Percentiles rank a stretch among this genome's conserved stretches.
These are phyloP conservation scores for Lichtheimia ornata DNA, from an alignment of 371 early-diverging fungal species.

Conservation along the genomic window DNA sequence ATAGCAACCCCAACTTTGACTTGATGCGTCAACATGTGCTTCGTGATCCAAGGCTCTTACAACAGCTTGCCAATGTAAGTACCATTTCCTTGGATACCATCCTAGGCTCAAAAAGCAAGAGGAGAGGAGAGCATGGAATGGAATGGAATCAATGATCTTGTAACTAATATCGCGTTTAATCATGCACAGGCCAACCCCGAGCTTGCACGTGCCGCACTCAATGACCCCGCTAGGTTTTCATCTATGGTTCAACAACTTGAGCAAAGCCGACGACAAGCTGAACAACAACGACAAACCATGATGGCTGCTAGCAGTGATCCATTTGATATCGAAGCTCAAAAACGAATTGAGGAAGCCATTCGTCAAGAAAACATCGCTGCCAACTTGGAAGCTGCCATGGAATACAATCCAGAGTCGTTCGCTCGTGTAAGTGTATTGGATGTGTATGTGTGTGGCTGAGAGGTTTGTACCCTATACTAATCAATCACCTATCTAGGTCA, in stretches of 20 bases:
- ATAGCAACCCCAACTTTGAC: slow-evolving; percentile 60
- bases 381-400: slow-evolving; percentile 91
- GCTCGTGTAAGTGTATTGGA: slow-evolving; percentile 55
- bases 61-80: slow-evolving; percentile 62
- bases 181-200: slow-evolving; percentile 65
- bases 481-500: slow-evolving; percentile 50
- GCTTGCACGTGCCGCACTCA: slow-evolving; percentile 67
- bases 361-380: slow-evolving; percentile 82
- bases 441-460: neutral
- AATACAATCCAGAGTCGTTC: slow-evolving; percentile 95
- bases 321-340: slow-evolving; percentile 89
- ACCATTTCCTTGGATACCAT: neutral
- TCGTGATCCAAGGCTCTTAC: slow-evolving; percentile 63
- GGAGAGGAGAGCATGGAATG: neutral
- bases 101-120: neutral
- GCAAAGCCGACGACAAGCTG: slow-evolving; percentile 58
- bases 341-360: slow-evolving; percentile 89
- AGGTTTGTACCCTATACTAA: neutral
- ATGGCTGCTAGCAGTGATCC: slow-evolving; percentile 77
- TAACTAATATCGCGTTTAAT: neutral
- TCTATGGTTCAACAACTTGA: slow-evolving; percentile 69
- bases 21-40: slow-evolving; percentile 77
- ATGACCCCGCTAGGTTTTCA: slow-evolving; percentile 67
- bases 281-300: slow-evolving; percentile 56
- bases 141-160: neutral